Base-by-base conservation (phyloP, 345 rosid species). In the Ceriops zippeliana region DNA sequence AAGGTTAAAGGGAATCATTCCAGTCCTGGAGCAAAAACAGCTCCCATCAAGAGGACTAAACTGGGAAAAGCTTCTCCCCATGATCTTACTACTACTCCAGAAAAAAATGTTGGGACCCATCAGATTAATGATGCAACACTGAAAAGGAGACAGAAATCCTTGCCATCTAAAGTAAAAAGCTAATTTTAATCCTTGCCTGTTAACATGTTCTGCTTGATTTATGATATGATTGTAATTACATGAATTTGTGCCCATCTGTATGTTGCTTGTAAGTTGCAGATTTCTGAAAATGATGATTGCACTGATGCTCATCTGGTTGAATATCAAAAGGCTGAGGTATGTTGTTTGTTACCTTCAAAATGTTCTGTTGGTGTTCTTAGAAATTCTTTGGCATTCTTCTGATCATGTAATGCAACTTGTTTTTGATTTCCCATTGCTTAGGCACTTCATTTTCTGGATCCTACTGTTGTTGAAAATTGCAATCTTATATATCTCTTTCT, bases 101-200 rank as follows among this genome's bases (percentile, higher is more conserved):
- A 87, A 70, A 69, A 73, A 49, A 81, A 82, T 76, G 81, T 75
- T 30, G 80, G 67, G 73, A 64, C 67, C 53, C 79, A 75, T 81
- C 83, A 69, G 63, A 66, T 49, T 71, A 79, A 70, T 63, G 52
- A 71, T 76, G 90, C 80, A 72, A 71, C 66, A 54, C 76, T 75
- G 58, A 87, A 82, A 75, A 85, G 81, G 75, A 86, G 91, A 77
- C 86, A 81, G 71, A 87, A 86, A 78, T 70, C 80, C 68, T 80
- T 77, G 58, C 88, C 87, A 57, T 63, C 77, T 72, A 86, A 85
- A 75, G 89, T 87, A 83, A 80, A 75, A 67, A 69, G 66, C 64
- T 47, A 56, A 56, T n/a, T 42, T 62, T 17, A 56, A 63, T 35
- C 24, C 52, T 27, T 31, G 38, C 63, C 35, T 30, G 28, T 27